Evolutionary conservation across 1,139 yeast genomes (phyloP), one percentile per base, ranked within the genome.

Genomic region (Candida sojae): DNA sequence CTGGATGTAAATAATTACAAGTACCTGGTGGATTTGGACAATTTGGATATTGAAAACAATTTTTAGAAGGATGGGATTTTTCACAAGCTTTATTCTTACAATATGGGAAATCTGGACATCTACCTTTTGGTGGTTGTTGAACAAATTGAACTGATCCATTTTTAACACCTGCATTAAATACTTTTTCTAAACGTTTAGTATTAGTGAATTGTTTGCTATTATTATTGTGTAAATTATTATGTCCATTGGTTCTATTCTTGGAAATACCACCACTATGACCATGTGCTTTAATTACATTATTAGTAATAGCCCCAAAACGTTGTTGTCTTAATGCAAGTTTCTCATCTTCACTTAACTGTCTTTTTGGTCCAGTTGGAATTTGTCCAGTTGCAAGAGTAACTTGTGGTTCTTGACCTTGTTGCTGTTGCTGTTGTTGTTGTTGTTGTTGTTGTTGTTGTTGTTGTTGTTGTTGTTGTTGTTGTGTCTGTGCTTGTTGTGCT

Each of bases 1-100:
- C 88, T 9, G 96, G 92, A 64, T 90, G 97, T 57, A 90, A 71
- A 59, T 71, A 88, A 55, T 83, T 84, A 67, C 97, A 90, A 0
- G 95, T 87, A 17, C 96, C 96, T 28, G 88, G 86, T 6, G 86
- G 80, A 58, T 86, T 85, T 28, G 88, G 79, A 69, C 97, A 90
- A 59, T 84, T 79, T 47, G 96, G 96, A 64, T 77, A 88, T n/a
- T 80, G 80, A 65, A 78, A 82, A 65, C 97, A 90, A 10, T 75
- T 75, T 57, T 79, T 86, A 1, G 90, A 83, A 26, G 97, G 96
- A 67, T 90, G 97, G 2, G 91, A 81, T 60, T 79, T 84, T 47
- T 76, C 79, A 65, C 96, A 90, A 45, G 82, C 81, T 61, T 74
- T 82, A 48, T 81, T 79, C 46, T 75, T 67, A 70, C 97, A 90